phyloP scores from a whole-genome alignment of 2,329 filamentous ascomycete species.

The Colletotrichum gigasporum region DNA sequence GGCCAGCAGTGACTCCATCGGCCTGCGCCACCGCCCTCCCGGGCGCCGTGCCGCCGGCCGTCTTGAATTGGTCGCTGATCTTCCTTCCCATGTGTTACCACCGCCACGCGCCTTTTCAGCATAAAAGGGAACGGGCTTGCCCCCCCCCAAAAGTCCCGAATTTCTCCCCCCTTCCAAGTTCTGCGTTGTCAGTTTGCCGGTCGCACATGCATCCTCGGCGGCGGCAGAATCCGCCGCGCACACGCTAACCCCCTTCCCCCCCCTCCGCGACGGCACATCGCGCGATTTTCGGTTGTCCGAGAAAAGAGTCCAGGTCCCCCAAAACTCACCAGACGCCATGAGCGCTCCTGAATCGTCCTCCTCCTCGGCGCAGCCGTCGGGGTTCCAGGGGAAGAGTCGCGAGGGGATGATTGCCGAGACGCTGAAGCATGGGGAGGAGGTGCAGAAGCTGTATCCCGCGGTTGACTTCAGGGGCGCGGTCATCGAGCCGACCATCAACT shows the following conservation, averaged over 20 bases:
- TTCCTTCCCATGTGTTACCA: neutral
- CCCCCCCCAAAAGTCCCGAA: too few relatives aligned
- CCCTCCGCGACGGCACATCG: too few relatives aligned
- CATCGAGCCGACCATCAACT: constrained; percentile 13
- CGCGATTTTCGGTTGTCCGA: too few relatives aligned
- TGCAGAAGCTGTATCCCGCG: constrained; percentile 8
- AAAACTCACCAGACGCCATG: too few relatives aligned
- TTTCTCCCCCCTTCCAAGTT: too few relatives aligned
- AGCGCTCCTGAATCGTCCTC: neutral
- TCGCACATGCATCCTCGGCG: too few relatives aligned
- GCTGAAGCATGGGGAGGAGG: constrained; percentile 10
- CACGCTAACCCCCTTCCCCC: too few relatives aligned
- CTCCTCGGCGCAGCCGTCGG: neutral
- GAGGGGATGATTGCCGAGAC: constrained; percentile 23
- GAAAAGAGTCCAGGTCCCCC: too few relatives aligned
- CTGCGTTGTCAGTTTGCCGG: too few relatives aligned
- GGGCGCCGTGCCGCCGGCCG: neutral
- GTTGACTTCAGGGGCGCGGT: constrained; percentile 20
- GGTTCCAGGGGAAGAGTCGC: constrained; percentile 9
- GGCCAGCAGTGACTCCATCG: constrained; percentile 4
- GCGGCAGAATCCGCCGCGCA: too few relatives aligned
- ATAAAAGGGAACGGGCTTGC: neutral
- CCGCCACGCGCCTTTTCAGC: neutral
- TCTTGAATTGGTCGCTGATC: constrained; percentile 5
- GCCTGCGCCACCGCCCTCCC: constrained; percentile 13